A percentile compares a stretch with the other conserved stretches of the same genome.
Conservation (phyloP, 306 rosid species). For the Alnus glutinosa region DNA sequence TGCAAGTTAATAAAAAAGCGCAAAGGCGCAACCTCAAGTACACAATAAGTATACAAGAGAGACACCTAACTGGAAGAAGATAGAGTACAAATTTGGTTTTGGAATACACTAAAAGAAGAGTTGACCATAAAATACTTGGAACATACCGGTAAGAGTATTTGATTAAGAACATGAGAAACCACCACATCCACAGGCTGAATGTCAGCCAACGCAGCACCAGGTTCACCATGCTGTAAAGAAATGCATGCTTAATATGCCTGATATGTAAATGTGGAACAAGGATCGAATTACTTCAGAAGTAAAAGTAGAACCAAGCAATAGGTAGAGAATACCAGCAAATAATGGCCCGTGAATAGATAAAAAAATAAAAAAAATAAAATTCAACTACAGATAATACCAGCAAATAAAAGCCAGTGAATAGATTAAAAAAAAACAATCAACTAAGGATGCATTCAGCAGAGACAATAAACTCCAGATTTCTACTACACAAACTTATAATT, state of each 20-base stretch:
- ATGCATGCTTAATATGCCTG: slow-evolving; percentile 32
- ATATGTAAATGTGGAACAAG: slow-evolving; percentile 15
- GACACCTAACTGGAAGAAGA: no score
- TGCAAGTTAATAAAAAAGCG: not conserved
- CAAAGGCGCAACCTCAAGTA: no score
- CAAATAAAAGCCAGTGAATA: not conserved
- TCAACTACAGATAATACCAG: not conserved
- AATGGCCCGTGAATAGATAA: not conserved
- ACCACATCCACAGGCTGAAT: slow-evolving; percentile 84
- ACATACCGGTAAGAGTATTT: slow-evolving; percentile 82
- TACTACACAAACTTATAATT: not conserved
- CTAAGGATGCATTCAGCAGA: not conserved
- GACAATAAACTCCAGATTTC: not conserved
- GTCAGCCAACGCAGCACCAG: slow-evolving; percentile 87
- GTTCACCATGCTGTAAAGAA: slow-evolving; percentile 83
- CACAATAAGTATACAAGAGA: no score
- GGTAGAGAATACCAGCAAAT: not conserved
- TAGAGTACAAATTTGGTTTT: no score
- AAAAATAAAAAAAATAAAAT: not conserved
- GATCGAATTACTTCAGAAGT: slow-evolving; percentile 15
- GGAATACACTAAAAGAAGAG: not conserved
- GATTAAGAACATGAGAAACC: slow-evolving; percentile 79
- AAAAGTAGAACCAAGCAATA: not conserved
- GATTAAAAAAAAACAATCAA: not conserved
- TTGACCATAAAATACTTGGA: slow-evolving; percentile 20